Conservation (phyloP, 1,284 basidiomycete species). For the Austropuccinia psidii region DNA sequence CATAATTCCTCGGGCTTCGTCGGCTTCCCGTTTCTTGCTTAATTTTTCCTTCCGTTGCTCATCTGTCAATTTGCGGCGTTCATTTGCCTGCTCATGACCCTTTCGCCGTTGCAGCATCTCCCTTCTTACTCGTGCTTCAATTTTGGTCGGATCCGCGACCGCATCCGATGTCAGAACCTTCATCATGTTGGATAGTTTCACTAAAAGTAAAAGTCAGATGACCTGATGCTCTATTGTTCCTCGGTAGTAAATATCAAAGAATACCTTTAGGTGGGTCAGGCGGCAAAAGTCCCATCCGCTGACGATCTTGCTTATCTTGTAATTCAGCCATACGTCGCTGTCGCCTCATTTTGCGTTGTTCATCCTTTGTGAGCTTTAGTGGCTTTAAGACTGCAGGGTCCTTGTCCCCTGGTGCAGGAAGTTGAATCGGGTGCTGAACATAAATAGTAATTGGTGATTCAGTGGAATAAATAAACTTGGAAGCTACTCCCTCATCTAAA, state of each 20-base stretch:
- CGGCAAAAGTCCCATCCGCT: slow-evolving; percentile 90
- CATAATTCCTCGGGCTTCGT: slow-evolving; percentile 77
- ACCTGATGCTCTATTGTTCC: neutral
- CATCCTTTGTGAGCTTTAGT: slow-evolving; percentile 84
- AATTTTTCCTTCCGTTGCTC: slow-evolving; percentile 80
- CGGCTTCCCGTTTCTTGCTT: slow-evolving; percentile 70
- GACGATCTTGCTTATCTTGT: slow-evolving; percentile 88
- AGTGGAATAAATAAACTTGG: slow-evolving; percentile 46
- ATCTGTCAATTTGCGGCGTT: slow-evolving; percentile 78
- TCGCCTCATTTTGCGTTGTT: slow-evolving; percentile 94
- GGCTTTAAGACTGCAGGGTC: slow-evolving; percentile 66
- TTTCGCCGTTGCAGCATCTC: slow-evolving; percentile 86
- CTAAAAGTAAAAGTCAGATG: slow-evolving; percentile 50
- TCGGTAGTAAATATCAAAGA: neutral
- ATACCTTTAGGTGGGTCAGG: slow-evolving; percentile 89
- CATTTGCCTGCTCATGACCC: slow-evolving; percentile 82
- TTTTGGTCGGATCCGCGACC: slow-evolving; percentile 86
- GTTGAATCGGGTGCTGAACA: slow-evolving; percentile 94
- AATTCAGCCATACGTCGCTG: slow-evolving; percentile 78
- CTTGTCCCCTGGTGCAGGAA: slow-evolving; percentile 81
- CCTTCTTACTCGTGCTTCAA: slow-evolving; percentile 85
- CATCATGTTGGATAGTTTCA: slow-evolving; percentile 93
- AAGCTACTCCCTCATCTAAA: slow-evolving; percentile 52
- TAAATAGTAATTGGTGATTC: slow-evolving; percentile 76
- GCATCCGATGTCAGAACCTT: slow-evolving; percentile 94